Evolutionary conservation across 2,329 filamentous ascomycete species (phyloP), one percentile per base, ranked within the genome.

Genomic region (Xylariaceae sp.): DNA sequence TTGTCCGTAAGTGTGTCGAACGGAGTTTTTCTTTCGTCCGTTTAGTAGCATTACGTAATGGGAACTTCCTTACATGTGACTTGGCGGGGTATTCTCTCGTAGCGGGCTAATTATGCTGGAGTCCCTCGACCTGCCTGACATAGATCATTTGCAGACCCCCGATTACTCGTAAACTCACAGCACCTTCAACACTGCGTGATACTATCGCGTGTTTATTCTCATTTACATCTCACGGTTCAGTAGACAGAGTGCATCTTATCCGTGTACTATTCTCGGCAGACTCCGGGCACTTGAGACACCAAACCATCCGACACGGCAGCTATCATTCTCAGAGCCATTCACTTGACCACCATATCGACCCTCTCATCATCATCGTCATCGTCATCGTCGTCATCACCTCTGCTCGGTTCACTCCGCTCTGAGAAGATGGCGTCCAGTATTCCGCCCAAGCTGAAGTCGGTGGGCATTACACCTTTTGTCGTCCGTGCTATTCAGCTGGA

Each of bases 381-480:
- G 23, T 30, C 23, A 30, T 30, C 23, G 23, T 30, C 23, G 23
- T 30, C 50, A 23, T 11, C 42, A n/a, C 10, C 42, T 6, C 13
- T 35, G 23, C 23, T 35, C 11, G 34, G 23, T 47, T 57, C 52
- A 76, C 59, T 35, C 23, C 6, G 15, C 23, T 4, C 5, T 23
- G 49, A 34, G 49, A 23, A 6, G 13, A 96, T 96, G 92, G 85
- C 90, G 53, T 81, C 83, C 68, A 78, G 79, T 58, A 78, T 93
- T 58, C 91, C 91, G 13, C 79, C 82, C 39, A 84, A 84, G 70
- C 81, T 99, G 69, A 92, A 89, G 77, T 79, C 87, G 58, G 87
- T 89, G 61, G 92, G 96, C 72, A 85, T 96, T 70, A 86, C 85
- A 66, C 89, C 91, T 62, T 97, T 95, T 74, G 87, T 92, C 63